Conservation (phyloP, 495 filamentous ascomycete genomes). For the Trichocladium uniseriatum region DNA sequence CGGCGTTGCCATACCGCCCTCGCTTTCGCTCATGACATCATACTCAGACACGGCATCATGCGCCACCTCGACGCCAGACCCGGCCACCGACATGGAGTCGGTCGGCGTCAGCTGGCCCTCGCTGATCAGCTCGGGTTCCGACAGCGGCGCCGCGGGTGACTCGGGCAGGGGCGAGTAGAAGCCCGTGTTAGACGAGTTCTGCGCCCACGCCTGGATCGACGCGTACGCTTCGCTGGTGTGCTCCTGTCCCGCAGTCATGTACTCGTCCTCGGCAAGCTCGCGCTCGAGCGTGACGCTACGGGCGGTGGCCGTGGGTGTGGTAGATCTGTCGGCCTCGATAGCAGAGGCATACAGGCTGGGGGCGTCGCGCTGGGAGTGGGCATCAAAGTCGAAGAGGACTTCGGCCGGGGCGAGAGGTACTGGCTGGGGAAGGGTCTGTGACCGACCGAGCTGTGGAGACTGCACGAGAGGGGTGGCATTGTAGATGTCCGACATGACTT, state of each 20-base stretch:
- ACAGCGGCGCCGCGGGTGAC: constrained; percentile 28
- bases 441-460: too few relatives aligned
- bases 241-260: constrained; percentile 38
- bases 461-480: constrained; percentile 33
- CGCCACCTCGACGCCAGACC: constrained; percentile 29
- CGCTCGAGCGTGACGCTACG: constrained; percentile 21
- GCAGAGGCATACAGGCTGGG: too few relatives aligned
- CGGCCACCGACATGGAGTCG: constrained; percentile 40
- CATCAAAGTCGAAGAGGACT: constrained; percentile 27
- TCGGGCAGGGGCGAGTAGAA: constrained; percentile 47
- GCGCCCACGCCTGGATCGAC: constrained; percentile 50
- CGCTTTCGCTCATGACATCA: constrained; percentile 60
- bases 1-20: constrained; percentile 52
- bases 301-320: constrained; percentile 4
- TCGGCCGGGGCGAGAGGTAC: constrained; percentile 18
- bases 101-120: constrained; percentile 43
- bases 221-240: constrained; percentile 30
- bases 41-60: constrained; percentile 26
- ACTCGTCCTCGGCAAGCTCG: constrained; percentile 35
- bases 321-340: too few relatives aligned
- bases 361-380: constrained; percentile 6
- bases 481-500: constrained; percentile 44
- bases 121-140: constrained; percentile 37
- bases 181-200: constrained; percentile 27
- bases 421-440: constrained; percentile 17